Evolutionary conservation across 2,329 filamentous ascomycete species (phyloP), one percentile per base, ranked within the genome.

Genomic region (Alternaria consortialis): DNA sequence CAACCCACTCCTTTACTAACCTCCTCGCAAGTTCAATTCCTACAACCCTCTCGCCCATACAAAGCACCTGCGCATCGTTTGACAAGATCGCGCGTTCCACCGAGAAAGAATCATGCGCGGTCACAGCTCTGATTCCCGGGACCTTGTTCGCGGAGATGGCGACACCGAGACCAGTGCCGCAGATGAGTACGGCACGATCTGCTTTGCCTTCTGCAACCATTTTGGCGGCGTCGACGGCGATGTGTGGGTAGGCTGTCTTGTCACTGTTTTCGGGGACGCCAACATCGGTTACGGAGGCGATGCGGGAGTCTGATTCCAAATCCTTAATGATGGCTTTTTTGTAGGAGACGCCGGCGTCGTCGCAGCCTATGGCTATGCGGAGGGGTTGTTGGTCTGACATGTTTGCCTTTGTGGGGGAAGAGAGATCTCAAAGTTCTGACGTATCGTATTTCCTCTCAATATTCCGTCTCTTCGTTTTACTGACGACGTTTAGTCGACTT

Each of bases 121-220:
- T 96, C 17, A 96, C 93, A n/a, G 93, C 93, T 25, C 92, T 84
- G 63, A 96, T 88, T 6, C 92, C 92, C 58, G 88, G 90, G 66
- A 96, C 88, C 79, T 96, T 96, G 84, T 96, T 96, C 67, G 93
- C 93, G n/a, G 87, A 83, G 75, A 96, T 96, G 70, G 93, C 92
- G 7, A 97, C 93, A 20, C 93, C 93, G 7, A 97, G 85, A 0
- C 93, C 93, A 0, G 93, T 96, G 2, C 93, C 92, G 81, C 92
- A 96, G 81, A 96, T 92, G 42, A 93, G 82, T 37, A 96, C 84
- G 0, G 91, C 92, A 54, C 92, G 89, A 80, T 96, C 92, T 53
- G 87, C 90, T 71, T 88, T 84, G 43, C 89, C 89, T 6, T 82
- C 78, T 4, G 84, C 83, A 11, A 91, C 85, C 37, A 90, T 82